phyloP scores from a whole-genome alignment of 768 basidiomycete species.

The Lactarius hatsudake region DNA sequence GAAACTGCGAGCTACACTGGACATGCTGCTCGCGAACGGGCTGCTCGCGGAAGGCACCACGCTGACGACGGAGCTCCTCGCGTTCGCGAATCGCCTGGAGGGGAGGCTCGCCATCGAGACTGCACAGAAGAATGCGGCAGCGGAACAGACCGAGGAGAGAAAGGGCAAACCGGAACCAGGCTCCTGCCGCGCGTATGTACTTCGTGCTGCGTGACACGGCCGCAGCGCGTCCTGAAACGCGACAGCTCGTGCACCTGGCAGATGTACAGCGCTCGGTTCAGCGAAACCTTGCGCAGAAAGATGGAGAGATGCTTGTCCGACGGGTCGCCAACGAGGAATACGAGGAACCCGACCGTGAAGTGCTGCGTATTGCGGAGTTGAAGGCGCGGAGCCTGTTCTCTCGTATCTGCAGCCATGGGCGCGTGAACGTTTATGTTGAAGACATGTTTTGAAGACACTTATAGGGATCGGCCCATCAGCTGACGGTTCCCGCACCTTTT shows the following conservation, averaged over 20 bases:
- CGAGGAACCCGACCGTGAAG: slow-evolving; percentile 3
- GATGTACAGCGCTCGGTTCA: slow-evolving; percentile 24
- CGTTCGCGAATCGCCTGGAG: slow-evolving; percentile 18
- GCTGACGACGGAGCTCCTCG: slow-evolving; percentile 16
- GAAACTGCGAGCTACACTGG: slow-evolving; percentile 20
- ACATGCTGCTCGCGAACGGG: slow-evolving; percentile 18
- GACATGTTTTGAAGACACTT: slow-evolving; percentile 5
- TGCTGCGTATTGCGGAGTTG: slow-evolving; percentile 2
- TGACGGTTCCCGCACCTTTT: not conserved
- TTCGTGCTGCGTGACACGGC: slow-evolving; percentile 6
- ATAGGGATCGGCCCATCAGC: too few relatives aligned
- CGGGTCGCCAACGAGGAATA: not conserved
- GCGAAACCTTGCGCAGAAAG: slow-evolving; percentile 4
- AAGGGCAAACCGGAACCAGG: not conserved
- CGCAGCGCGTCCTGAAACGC: not conserved
- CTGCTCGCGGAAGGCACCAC: slow-evolving; percentile 12
- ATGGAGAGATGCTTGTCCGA: not conserved
- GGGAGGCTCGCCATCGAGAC: slow-evolving; percentile 1
- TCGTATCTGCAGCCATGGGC: too few relatives aligned
- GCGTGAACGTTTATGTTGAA: slow-evolving; percentile 6
- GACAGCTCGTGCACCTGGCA: slow-evolving; percentile 21
- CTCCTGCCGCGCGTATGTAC: not conserved
- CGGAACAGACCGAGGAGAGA: not conserved
- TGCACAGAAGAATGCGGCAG: not conserved
- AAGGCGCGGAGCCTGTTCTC: slow-evolving; percentile 4